Evolutionary conservation across 2,329 filamentous ascomycete species (phyloP).

Genomic region (Aaosphaeria arxii): DNA sequence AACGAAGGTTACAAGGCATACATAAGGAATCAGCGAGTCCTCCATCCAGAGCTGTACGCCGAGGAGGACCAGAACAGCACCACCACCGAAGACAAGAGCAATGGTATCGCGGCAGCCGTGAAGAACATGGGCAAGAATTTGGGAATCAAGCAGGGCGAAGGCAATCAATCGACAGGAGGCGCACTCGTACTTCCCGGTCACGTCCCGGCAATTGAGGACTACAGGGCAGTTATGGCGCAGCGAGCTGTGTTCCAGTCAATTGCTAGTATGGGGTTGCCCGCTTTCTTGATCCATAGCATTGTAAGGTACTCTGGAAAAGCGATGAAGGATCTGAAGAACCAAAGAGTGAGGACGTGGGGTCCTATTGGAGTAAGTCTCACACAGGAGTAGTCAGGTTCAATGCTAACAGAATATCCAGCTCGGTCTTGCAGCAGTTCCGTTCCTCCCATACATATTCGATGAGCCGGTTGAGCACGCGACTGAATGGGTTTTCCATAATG

Average conservation of each 20-base stretch:
- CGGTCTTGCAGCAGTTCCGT: conserved; percentile 67
- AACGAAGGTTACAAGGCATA: conserved; percentile 97
- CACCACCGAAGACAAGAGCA: not conserved
- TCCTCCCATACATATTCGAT: conserved; percentile 82
- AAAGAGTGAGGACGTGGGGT: conserved; percentile 73
- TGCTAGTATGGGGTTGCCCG: conserved; percentile 90
- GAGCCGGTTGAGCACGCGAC: conserved; percentile 89
- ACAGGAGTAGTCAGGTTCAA: not conserved
- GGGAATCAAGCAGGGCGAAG: conserved; percentile 13
- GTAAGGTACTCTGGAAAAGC: conserved; percentile 84
- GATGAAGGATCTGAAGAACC: conserved; percentile 79
- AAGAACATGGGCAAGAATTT: conserved; percentile 19
- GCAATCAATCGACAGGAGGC: conserved; percentile 17
- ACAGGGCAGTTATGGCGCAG: conserved; percentile 85
- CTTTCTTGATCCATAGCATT: conserved; percentile 89
- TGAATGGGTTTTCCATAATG: conserved; percentile 85
- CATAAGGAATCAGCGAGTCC: conserved; percentile 72
- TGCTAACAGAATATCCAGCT: conserved; percentile 41
- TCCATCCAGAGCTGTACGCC: conserved; percentile 61
- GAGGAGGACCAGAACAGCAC: conserved; percentile 28
- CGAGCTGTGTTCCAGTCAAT: conserved; percentile 85
- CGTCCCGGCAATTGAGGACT: conserved; percentile 80
- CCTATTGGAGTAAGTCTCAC: conserved; percentile 75
- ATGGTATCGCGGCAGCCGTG: conserved; percentile 3
- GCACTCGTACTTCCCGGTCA: conserved; percentile 34